Conservation (phyloP, 2,329 filamentous ascomycete species). For the Aspergillus pseudotamarii region DNA sequence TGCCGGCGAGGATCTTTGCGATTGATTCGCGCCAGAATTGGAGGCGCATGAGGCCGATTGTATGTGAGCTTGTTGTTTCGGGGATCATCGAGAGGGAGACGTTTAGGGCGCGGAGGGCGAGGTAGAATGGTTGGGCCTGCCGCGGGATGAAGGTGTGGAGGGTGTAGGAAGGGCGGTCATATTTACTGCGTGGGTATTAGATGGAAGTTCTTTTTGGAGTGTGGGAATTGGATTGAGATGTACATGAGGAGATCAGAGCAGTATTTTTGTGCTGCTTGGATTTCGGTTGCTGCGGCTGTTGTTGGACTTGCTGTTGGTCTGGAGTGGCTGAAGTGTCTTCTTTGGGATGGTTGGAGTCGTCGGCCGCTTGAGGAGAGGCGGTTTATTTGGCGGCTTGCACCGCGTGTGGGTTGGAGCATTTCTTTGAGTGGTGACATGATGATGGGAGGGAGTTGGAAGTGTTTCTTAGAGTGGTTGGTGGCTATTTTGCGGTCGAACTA, state of each 20-base stretch:
- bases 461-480: background rate
- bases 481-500: constrained; percentile 11
- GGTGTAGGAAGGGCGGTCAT: constrained; percentile 86
- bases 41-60: constrained; percentile 83
- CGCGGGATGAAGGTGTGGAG: constrained; percentile 82
- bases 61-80: constrained; percentile 84
- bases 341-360: constrained; percentile 18
- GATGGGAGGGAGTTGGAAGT: background rate
- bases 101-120: constrained; percentile 89
- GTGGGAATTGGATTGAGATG: background rate
- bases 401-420: constrained; percentile 23
- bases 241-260: constrained; percentile 62
- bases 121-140: constrained; percentile 76
- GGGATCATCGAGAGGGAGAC: constrained; percentile 88
- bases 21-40: constrained; percentile 94
- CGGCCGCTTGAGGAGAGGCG: constrained; percentile 5
- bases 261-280: constrained; percentile 59
- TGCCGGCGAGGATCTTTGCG: constrained; percentile 72
- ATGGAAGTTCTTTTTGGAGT: background rate
- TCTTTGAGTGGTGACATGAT: constrained; percentile 22
- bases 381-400: constrained; percentile 20
- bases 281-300: constrained; percentile 45
- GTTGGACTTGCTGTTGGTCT: constrained; percentile 18
- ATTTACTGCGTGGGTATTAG: constrained; percentile 61
- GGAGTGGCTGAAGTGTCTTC: constrained; percentile 31